A percentile compares a stretch with the other conserved stretches of the same genome.
Evolutionary conservation across 805 yeast genomes (phyloP).

Genomic region (Kuraishia cidri): DNA sequence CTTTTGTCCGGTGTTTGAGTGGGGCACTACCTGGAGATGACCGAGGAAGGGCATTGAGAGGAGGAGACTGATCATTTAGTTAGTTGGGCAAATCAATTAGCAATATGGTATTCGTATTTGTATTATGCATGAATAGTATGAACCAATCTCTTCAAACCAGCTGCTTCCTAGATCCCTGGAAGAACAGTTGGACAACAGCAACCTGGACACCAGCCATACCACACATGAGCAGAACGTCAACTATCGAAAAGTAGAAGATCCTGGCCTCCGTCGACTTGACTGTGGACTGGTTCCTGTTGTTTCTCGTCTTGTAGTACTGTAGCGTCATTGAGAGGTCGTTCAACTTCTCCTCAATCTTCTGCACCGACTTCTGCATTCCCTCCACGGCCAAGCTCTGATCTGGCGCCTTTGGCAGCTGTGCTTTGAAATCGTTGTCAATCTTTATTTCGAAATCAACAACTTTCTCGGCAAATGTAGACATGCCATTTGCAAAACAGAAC

Average conservation of each 20-base stretch:
- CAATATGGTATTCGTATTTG: too few species aligned
- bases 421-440: slow-evolving; percentile 45
- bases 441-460: slow-evolving; percentile 77
- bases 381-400: slow-evolving; percentile 46
- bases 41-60: too few species aligned
- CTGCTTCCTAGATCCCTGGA: slow-evolving; percentile 64
- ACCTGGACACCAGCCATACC: slow-evolving; percentile 68
- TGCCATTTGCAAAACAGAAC: slow-evolving; percentile 77
- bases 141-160: slow-evolving; percentile 32
- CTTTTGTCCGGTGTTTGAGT: too few species aligned
- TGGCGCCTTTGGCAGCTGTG: slow-evolving; percentile 53
- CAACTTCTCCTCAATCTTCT: slow-evolving; percentile 50
- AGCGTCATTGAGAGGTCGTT: slow-evolving; percentile 47
- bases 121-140: too few species aligned
- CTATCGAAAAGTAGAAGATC: slow-evolving; percentile 56
- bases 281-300: slow-evolving; percentile 81
- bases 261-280: slow-evolving; percentile 57
- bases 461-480: slow-evolving; percentile 77
- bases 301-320: slow-evolving; percentile 84
- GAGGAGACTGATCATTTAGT: too few species aligned
- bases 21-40: too few species aligned
- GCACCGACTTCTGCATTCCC: slow-evolving; percentile 44
- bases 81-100: too few species aligned
- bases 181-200: slow-evolving; percentile 57
- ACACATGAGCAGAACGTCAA: slow-evolving; percentile 54